A percentile compares a stretch with the other conserved stretches of the same genome.
Conservation (phyloP, 306 rosid species). For the Cotoneaster glaucophyllus region DNA sequence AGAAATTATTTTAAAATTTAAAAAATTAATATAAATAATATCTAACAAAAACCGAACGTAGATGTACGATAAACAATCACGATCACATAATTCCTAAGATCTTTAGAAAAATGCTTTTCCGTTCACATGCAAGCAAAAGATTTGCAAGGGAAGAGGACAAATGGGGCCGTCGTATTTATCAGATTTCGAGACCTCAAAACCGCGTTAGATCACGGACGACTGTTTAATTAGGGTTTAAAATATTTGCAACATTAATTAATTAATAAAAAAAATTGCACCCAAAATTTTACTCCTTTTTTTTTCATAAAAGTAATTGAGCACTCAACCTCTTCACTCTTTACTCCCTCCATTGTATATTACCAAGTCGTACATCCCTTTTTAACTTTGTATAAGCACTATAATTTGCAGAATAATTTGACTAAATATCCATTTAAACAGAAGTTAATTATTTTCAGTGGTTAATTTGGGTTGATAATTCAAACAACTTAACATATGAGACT, state of each 20-base stretch:
- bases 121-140: constrained; percentile 31
- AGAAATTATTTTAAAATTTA: no score
- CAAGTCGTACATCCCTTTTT: not conserved
- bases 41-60: accelerated
- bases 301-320: constrained; percentile 4
- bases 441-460: no score
- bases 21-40: no score
- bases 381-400: not conserved
- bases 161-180: constrained; percentile 29
- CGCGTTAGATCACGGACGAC: constrained; percentile 32
- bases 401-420: not conserved
- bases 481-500: no score
- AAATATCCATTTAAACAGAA: no score
- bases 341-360: not conserved
- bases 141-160: constrained; percentile 28
- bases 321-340: not conserved
- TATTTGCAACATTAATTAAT: not conserved
- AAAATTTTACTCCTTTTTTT: constrained; percentile 12
- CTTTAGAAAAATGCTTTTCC: no score
- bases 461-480: no score
- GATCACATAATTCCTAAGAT: accelerated
- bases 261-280: not conserved
- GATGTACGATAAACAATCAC: no score
- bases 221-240: not conserved
- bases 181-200: constrained; percentile 39